phyloP scores from a whole-genome alignment of 108 stramenopile genomes.

The Cyclotella distinguenda region DNA sequence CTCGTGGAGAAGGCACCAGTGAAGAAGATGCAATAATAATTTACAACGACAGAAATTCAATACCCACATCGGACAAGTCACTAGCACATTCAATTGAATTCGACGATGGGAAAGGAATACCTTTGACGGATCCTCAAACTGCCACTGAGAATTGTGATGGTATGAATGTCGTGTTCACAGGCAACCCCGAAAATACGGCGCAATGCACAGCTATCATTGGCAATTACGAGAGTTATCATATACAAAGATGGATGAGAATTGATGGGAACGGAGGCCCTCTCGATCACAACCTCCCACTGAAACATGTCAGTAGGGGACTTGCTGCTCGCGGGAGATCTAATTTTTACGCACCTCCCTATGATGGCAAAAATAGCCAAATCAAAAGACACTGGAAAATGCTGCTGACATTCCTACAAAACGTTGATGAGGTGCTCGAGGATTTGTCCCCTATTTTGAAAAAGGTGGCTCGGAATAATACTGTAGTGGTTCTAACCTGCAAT shows the following conservation, averaged over 20 bases:
- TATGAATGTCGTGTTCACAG: conserved; percentile 61
- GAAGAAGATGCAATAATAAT: conserved; percentile 45
- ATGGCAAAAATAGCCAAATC: conserved; percentile 27
- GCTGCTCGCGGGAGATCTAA: conserved; percentile 35
- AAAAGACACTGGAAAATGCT: conserved; percentile 49
- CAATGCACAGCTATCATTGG: conserved; percentile 63
- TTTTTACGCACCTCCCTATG: conserved; percentile 40
- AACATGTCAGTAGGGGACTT: conserved; percentile 49
- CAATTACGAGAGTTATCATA: conserved; percentile 62
- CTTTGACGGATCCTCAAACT: conserved; percentile 29
- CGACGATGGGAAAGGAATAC: conserved; percentile 37
- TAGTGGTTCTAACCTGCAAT: conserved; percentile 55
- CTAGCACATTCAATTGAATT: conserved; percentile 26
- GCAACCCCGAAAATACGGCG: conserved; percentile 31
- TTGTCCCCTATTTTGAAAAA: conserved; percentile 46
- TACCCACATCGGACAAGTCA: conserved; percentile 18
- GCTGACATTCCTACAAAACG: conserved; percentile 41
- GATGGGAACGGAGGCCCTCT: conserved; percentile 17
- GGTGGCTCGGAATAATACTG: conserved; percentile 50
- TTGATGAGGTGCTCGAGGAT: conserved; percentile 46
- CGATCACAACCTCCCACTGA: conserved; percentile 44
- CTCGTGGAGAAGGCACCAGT: conserved; percentile 15
- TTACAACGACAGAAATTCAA: conserved; percentile 26
- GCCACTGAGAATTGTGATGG: conserved; percentile 70
- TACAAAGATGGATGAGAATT: conserved; percentile 63